Percentiles rank a stretch among this genome's conserved stretches.
These are phyloP conservation scores for Fomes fomentarius DNA, from an alignment of 1,284 basidiomycete genomes.

Conservation along the genomic window DNA sequence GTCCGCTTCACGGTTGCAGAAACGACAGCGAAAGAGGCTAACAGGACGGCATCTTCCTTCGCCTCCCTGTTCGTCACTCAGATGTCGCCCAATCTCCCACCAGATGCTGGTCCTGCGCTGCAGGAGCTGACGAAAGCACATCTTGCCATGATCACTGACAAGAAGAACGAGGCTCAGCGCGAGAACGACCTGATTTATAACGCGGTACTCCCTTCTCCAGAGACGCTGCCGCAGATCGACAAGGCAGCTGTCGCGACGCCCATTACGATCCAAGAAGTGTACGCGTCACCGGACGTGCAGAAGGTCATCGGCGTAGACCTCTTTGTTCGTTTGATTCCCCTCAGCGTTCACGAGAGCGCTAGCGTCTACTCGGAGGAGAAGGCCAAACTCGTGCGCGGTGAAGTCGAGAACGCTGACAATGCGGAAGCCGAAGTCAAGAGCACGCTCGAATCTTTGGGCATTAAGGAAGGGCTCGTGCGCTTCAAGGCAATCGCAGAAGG, in stretches of 20 bases:
- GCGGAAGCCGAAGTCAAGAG: slow-evolving; percentile 84
- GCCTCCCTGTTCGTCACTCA: slow-evolving; percentile 72
- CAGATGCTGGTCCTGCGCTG: slow-evolving; percentile 82
- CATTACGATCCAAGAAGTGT: slow-evolving; percentile 79
- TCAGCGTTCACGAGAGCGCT: slow-evolving; percentile 95
- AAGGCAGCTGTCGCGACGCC: slow-evolving; percentile 35
- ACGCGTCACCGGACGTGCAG: slow-evolving; percentile 89
- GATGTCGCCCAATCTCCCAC: slow-evolving; percentile 83
- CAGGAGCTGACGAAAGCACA: slow-evolving; percentile 86
- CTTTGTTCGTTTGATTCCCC: slow-evolving; percentile 86
- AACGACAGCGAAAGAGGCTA: slow-evolving; percentile 83
- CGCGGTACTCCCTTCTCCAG: slow-evolving; percentile 84
- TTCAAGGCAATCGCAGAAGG: slow-evolving; percentile 83
- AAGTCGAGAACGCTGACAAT: slow-evolving; percentile 86
- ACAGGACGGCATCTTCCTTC: slow-evolving; percentile 73
- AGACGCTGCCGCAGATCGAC: slow-evolving; percentile 66
- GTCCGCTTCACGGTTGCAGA: slow-evolving; percentile 85
- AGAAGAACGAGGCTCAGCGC: slow-evolving; percentile 75
- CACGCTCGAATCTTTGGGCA: slow-evolving; percentile 81
- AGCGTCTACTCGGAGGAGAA: slow-evolving; percentile 99
- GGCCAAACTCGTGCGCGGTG: slow-evolving; percentile 90
- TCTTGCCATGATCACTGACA: slow-evolving; percentile 76
- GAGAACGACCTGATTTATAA: slow-evolving; percentile 99
- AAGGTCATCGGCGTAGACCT: slow-evolving; percentile 94
- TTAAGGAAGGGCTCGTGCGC: slow-evolving; percentile 76